Conservation (phyloP, 202 grass and related monocot species). For the Bolboschoenoplectus hybrid region DNA sequence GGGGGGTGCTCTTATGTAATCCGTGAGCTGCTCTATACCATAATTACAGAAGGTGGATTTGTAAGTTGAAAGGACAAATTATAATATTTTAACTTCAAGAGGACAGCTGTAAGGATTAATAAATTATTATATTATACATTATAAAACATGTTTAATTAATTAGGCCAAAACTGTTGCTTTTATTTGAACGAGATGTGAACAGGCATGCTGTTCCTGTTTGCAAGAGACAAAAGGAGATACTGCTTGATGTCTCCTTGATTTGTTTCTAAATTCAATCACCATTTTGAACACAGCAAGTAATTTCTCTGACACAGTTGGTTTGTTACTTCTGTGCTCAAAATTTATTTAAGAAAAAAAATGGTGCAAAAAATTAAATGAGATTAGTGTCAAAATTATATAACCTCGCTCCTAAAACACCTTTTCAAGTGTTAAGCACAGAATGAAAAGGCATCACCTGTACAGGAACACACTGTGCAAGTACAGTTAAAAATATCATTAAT, state of each 20-base stretch:
- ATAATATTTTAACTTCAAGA: conserved; percentile 9
- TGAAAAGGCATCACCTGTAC: no score
- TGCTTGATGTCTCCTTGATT: background rate
- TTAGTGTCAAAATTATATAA: background rate
- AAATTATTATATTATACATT: background rate
- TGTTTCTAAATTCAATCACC: background rate
- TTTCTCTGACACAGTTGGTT: background rate
- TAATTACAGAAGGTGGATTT: conserved; percentile 39
- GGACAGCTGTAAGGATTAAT: background rate
- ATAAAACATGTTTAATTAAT: background rate
- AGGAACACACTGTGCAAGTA: no score
- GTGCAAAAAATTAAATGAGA: background rate
- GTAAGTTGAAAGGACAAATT: conserved; percentile 1
- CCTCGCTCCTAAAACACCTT: background rate
- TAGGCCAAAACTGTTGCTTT: background rate
- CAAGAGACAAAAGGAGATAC: background rate
- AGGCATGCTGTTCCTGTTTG: background rate
- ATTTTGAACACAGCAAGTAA: background rate
- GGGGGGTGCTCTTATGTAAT: conserved; percentile 3
- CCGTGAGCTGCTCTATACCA: conserved; percentile 22
- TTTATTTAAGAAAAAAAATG: background rate
- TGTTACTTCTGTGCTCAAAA: background rate
- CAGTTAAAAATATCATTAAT: no score
- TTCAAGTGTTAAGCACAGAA: background rate
- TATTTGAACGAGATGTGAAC: conserved; percentile 7